Evolutionary conservation across 2,329 filamentous ascomycete genomes (phyloP).

Genomic region (Cucurbitaria berberidis): DNA sequence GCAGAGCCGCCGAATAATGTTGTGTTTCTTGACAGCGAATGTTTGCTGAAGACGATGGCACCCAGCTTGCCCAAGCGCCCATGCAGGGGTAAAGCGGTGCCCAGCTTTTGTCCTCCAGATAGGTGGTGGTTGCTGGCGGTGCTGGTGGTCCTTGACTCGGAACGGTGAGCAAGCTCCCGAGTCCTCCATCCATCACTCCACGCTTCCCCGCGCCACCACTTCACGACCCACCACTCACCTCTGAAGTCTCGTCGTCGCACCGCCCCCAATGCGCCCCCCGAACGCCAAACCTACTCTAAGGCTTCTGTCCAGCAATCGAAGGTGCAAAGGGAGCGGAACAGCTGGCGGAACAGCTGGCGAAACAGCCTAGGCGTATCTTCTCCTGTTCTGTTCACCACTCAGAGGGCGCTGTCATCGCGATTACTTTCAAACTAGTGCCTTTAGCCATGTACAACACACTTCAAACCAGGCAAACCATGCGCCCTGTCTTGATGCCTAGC

Average conservation of each 20-base stretch:
- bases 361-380: constrained; percentile 26
- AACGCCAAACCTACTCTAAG: constrained; percentile 8
- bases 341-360: constrained; percentile 18
- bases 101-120: too few species aligned
- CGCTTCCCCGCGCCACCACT: constrained; percentile 35
- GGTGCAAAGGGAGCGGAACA: too few species aligned
- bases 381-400: constrained; percentile 15
- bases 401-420: neutral
- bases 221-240: constrained; percentile 25
- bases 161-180: constrained; percentile 14
- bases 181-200: constrained; percentile 23
- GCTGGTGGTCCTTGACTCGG: constrained; percentile 22
- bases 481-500: constrained; percentile 28
- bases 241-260: constrained; percentile 27
- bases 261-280: constrained; percentile 36
- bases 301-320: constrained; percentile 11
- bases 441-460: constrained; percentile 10
- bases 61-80: constrained; percentile 16
- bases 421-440: constrained; percentile 7
- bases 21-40: constrained; percentile 8
- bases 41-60: constrained; percentile 3
- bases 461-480: constrained; percentile 16
- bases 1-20: constrained; percentile 34
- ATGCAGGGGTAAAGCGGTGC: constrained; percentile 31
- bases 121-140: too few species aligned